A percentile compares a stretch with the other conserved stretches of the same genome.
Evolutionary conservation across 1,139 yeast genomes (phyloP).

Genomic region (Saccharomycopsis hybrid): DNA sequence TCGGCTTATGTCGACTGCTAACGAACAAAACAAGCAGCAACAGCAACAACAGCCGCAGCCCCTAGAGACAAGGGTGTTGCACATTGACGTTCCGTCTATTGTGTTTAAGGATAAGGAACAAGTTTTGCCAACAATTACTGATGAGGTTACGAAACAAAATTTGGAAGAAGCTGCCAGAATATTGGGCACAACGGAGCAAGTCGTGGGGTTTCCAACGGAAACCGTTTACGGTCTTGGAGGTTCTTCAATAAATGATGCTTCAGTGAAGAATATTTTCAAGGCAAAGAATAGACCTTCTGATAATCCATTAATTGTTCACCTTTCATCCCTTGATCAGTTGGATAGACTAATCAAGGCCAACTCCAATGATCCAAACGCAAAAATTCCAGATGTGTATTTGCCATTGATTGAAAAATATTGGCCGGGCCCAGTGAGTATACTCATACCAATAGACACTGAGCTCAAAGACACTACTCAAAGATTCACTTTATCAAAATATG

Average conservation of each 20-base stretch:
- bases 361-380: conserved; percentile 26
- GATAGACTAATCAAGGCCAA: conserved; percentile 45
- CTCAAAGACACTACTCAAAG: conserved; percentile 23
- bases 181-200: conserved; percentile 44
- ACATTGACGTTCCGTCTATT: conserved; percentile 26
- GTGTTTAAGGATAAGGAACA: conserved; percentile 23
- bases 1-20: no score
- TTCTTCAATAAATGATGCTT: conserved; percentile 64
- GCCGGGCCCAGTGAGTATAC: conserved; percentile 95
- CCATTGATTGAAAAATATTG: conserved; percentile 63
- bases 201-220: conserved; percentile 93
- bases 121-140: conserved; percentile 39
- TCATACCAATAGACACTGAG: conserved; percentile 53
- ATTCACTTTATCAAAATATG: conserved; percentile 58
- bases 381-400: conserved; percentile 61
- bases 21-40: no score
- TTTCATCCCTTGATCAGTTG: conserved; percentile 71
- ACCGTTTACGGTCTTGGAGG: conserved; percentile 97
- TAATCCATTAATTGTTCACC: conserved; percentile 87
- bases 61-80: not conserved
- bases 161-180: conserved; percentile 54
- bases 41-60: no score
- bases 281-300: conserved; percentile 95
- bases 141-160: conserved; percentile 42
- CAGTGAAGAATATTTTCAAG: conserved; percentile 68